Evolutionary conservation across 257 asterid species (phyloP).

Genomic region (Nicotiana otophora): DNA sequence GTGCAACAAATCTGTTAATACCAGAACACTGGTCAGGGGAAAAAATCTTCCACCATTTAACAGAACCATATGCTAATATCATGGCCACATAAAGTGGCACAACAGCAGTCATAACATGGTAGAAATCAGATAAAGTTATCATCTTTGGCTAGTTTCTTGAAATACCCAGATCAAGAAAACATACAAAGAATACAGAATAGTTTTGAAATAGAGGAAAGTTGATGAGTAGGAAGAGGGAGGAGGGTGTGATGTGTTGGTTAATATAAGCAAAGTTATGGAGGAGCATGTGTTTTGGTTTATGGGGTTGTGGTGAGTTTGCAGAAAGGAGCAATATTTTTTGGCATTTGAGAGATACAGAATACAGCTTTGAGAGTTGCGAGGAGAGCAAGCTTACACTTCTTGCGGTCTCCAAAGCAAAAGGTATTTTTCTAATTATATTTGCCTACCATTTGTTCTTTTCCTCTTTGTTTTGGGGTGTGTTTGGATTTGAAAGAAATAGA

Average conservation of each 20-base stretch:
- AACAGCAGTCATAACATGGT: slow-evolving; percentile 90
- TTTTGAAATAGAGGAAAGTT: background rate
- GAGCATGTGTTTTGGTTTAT: slow-evolving; percentile 39
- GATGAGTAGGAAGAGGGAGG: background rate
- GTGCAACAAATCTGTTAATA: slow-evolving; percentile 84
- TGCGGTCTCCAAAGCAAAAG: slow-evolving; percentile 54
- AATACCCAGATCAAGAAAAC: slow-evolving; percentile 25
- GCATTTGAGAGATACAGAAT: slow-evolving; percentile 26
- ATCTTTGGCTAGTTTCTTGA: slow-evolving; percentile 22
- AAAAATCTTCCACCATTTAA: slow-evolving; percentile 93
- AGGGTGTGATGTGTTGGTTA: slow-evolving; percentile 1
- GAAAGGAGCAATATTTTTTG: slow-evolving; percentile 24
- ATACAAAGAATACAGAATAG: background rate
- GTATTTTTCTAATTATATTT: slow-evolving; percentile 22
- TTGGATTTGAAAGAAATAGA: slow-evolving; percentile 19
- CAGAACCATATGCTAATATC: slow-evolving; percentile 88
- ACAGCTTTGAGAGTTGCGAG: slow-evolving; percentile 58
- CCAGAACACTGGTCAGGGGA: slow-evolving; percentile 90
- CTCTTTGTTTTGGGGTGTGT: slow-evolving; percentile 34
- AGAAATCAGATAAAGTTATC: slow-evolving; percentile 60
- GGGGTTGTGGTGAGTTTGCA: slow-evolving; percentile 18
- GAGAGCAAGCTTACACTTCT: slow-evolving; percentile 32
- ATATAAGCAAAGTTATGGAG: slow-evolving; percentile 8
- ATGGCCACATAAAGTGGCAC: slow-evolving; percentile 92
- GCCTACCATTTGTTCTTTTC: slow-evolving; percentile 19